A percentile compares a stretch with the other conserved stretches of the same genome.
phyloP scores from a whole-genome alignment of 2,329 filamentous ascomycete genomes.

The Penicillium sp. region DNA sequence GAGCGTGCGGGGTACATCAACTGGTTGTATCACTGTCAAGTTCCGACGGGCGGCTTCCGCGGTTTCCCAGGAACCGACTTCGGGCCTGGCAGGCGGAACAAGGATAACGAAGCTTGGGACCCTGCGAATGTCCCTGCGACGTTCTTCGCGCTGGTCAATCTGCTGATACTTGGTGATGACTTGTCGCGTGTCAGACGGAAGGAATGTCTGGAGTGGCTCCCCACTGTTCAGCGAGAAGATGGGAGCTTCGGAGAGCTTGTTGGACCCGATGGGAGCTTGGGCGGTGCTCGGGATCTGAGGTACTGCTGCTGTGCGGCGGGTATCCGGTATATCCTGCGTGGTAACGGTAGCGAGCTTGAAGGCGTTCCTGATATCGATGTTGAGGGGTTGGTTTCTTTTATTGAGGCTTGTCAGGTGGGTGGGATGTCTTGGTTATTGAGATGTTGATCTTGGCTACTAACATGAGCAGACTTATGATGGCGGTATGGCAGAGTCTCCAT shows the following conservation, averaged over 20 bases:
- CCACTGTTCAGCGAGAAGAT: conserved; percentile 72
- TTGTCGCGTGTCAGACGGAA: conserved; percentile 66
- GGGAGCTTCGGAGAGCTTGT: conserved; percentile 90
- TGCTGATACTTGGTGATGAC: conserved; percentile 67
- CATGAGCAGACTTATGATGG: conserved; percentile 73
- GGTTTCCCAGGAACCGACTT: conserved; percentile 73
- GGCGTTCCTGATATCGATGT: conserved; percentile 74
- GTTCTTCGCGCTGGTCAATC: conserved; percentile 78
- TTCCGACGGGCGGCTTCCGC: conserved; percentile 83
- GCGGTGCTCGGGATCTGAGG: conserved; percentile 80
- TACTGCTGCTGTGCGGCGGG: conserved; percentile 84
- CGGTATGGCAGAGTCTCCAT: conserved; percentile 75
- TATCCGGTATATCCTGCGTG: conserved; percentile 79
- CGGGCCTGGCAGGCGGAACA: conserved; percentile 47
- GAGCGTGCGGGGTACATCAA: conserved; percentile 60
- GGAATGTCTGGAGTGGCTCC: conserved; percentile 73
- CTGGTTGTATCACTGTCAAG: conserved; percentile 87
- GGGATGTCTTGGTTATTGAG: neutral
- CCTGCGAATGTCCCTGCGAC: conserved; percentile 85
- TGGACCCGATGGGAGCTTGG: conserved; percentile 60
- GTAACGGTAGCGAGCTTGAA: conserved; percentile 55
- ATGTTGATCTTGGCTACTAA: neutral
- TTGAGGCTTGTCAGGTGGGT: conserved; percentile 63
- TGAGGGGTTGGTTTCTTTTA: conserved; percentile 67
- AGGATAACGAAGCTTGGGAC: conserved; percentile 63